Percentiles rank a stretch among this genome's conserved stretches.
phyloP scores from a whole-genome alignment of 371 early-diverging fungal genomes.

The Cladochytrium tenue region DNA sequence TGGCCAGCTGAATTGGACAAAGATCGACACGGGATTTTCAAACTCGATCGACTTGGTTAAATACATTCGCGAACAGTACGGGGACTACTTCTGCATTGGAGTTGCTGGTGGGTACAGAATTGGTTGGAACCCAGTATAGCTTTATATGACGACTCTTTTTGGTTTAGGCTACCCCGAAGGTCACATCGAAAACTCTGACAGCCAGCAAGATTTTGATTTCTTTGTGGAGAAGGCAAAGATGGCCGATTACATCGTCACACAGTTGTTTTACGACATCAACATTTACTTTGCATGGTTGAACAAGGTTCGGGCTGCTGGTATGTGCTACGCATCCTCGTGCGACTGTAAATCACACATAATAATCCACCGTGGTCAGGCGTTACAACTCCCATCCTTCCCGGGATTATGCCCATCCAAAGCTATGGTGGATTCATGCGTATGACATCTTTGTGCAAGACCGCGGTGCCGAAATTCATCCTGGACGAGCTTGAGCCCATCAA shows the following conservation, averaged over 20 bases:
- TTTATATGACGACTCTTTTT: neutral
- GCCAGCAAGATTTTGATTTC: constrained; percentile 72
- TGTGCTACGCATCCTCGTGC: neutral
- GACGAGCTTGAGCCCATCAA: constrained; percentile 89
- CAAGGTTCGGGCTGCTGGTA: constrained; percentile 67
- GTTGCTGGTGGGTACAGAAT: constrained; percentile 71
- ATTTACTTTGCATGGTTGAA: constrained; percentile 78
- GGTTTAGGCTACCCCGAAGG: constrained; percentile 80
- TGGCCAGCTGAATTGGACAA: constrained; percentile 78
- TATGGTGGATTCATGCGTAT: constrained; percentile 89
- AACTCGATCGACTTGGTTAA: constrained; percentile 83
- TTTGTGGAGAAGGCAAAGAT: constrained; percentile 88
- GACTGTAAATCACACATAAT: no score
- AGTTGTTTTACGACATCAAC: constrained; percentile 91
- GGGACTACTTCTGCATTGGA: constrained; percentile 92
- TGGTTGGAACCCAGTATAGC: neutral
- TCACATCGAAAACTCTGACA: constrained; percentile 73
- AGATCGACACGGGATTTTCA: constrained; percentile 77
- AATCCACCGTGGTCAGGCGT: constrained; percentile 54
- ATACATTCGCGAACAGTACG: constrained; percentile 86
- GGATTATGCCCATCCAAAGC: constrained; percentile 93
- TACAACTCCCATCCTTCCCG: constrained; percentile 86
- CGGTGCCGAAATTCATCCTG: constrained; percentile 78
- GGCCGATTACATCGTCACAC: constrained; percentile 90
- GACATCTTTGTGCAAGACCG: constrained; percentile 82